Evolutionary conservation across 768 basidiomycete genomes (phyloP).

Genomic region (Boletus rubescentipes): DNA sequence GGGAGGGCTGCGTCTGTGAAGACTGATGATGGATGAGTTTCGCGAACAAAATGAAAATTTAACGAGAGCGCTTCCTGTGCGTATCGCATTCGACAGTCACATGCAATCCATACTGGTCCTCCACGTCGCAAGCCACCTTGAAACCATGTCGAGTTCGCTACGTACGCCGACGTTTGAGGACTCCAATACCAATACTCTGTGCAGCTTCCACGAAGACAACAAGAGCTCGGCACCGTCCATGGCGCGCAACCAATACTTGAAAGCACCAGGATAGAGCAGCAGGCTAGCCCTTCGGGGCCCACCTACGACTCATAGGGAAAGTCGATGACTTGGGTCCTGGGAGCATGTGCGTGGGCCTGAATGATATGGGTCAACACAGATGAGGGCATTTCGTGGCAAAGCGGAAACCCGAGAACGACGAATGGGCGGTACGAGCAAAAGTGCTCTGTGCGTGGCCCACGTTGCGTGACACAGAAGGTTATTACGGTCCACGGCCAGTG

Average conservation of each 20-base stretch:
- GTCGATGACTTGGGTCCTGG: conserved; percentile 44
- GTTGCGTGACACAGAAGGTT: background rate
- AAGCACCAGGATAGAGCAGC: conserved; percentile 51
- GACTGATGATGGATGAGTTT: conserved; percentile 14
- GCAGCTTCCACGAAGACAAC: conserved; percentile 16
- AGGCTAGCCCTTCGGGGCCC: conserved; percentile 9
- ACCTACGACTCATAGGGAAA: conserved; percentile 31
- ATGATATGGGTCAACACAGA: conserved; percentile 24
- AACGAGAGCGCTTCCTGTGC: conserved; percentile 35
- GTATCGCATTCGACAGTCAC: conserved; percentile 30
- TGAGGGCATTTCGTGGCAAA: conserved; percentile 3
- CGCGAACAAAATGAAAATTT: conserved; percentile 9
- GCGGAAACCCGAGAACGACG: conserved; percentile 24
- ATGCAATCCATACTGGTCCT: conserved; percentile 18
- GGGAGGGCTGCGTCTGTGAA: conserved; percentile 22
- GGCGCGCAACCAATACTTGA: conserved; percentile 51
- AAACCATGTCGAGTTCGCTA: conserved; percentile 57
- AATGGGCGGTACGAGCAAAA: conserved; percentile 28
- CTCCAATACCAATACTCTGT: conserved; percentile 34
- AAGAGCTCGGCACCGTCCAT: conserved; percentile 41
- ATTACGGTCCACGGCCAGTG: conserved; percentile 26
- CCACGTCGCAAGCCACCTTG: conserved; percentile 33
- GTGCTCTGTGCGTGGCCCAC: conserved; percentile 39
- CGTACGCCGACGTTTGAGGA: conserved; percentile 51
- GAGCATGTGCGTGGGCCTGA: conserved; percentile 43